Percentiles rank a stretch among this genome's conserved stretches.
These are phyloP conservation scores for Paracoccidioides brasiliensis DNA, from an alignment of 2,329 filamentous ascomycete species.

Conservation along the genomic window DNA sequence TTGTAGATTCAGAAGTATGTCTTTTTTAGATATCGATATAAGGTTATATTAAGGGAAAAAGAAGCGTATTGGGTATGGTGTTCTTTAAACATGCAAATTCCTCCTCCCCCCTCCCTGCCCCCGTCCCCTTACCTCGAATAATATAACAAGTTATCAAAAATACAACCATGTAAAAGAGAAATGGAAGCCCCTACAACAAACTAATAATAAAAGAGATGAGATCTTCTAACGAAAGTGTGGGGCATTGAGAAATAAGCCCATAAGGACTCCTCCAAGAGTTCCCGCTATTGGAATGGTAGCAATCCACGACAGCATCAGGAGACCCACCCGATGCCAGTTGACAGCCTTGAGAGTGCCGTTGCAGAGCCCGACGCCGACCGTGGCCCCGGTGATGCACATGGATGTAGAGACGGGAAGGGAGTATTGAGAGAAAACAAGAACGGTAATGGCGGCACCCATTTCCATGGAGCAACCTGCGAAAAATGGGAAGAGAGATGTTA, in stretches of 20 bases:
- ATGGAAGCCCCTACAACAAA: no score
- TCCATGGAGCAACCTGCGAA: slow-evolving; percentile 54
- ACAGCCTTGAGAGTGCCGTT: slow-evolving; percentile 59
- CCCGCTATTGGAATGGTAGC: slow-evolving; percentile 51
- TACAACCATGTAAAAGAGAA: no score
- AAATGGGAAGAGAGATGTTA: no score
- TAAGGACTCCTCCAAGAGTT: slow-evolving; percentile 40
- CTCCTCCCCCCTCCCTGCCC: no score
- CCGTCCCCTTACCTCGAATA: no score
- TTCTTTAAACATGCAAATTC: no score
- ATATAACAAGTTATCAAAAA: no score
- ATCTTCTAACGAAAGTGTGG: slow-evolving; percentile 37
- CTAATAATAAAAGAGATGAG: background rate
- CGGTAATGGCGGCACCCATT: slow-evolving; percentile 63
- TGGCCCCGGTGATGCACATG: slow-evolving; percentile 70
- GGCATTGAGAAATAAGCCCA: slow-evolving; percentile 45
- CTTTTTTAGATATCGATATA: no score
- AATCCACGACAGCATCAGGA: slow-evolving; percentile 56
- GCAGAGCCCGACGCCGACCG: slow-evolving; percentile 64
- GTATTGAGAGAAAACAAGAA: slow-evolving; percentile 63
- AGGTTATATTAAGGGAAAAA: no score
- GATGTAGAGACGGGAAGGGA: slow-evolving; percentile 63
- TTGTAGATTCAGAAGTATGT: no score
- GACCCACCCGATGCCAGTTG: slow-evolving; percentile 60
- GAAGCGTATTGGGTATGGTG: no score